phyloP scores from a whole-genome alignment of 176 grass and related monocot genomes.

The Cenchrus americanus region DNA sequence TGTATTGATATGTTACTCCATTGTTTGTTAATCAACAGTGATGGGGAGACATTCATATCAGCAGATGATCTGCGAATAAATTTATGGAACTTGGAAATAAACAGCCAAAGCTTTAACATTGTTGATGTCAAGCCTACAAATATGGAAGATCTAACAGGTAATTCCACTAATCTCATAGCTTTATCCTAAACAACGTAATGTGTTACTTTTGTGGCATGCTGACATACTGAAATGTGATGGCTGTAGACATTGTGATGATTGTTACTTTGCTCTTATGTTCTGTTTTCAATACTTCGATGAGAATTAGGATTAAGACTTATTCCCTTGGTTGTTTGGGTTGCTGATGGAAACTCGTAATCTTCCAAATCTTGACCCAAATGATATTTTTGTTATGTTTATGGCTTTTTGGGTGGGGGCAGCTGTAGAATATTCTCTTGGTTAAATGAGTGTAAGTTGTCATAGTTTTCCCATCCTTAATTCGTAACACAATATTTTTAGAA shows the following conservation, averaged over 20 bases:
- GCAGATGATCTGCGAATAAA: slow-evolving; percentile 96
- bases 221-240: slow-evolving; percentile 3
- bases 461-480: not conserved
- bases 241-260: not conserved
- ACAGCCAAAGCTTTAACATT: slow-evolving; percentile 96
- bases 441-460: too few species aligned
- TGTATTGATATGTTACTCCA: slow-evolving; percentile 39
- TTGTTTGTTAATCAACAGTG: slow-evolving; percentile 60
- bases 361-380: not conserved
- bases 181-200: not conserved
- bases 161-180: not conserved
- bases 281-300: not conserved
- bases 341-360: not conserved
- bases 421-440: not conserved
- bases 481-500: not conserved
- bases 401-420: not conserved
- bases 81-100: slow-evolving; percentile 97
- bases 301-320: slow-evolving; percentile 11
- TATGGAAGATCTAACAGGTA: slow-evolving; percentile 98
- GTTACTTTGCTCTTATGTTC: not conserved
- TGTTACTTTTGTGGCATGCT: slow-evolving; percentile 8
- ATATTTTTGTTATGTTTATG: too few species aligned
- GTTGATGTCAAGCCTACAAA: slow-evolving; percentile 97
- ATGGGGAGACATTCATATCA: slow-evolving; percentile 96
- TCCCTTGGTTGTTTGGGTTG: not conserved